Percentiles rank a stretch among this genome's conserved stretches.
phyloP scores from a whole-genome alignment of 768 basidiomycete genomes.

The Glaciozyma martinii region DNA sequence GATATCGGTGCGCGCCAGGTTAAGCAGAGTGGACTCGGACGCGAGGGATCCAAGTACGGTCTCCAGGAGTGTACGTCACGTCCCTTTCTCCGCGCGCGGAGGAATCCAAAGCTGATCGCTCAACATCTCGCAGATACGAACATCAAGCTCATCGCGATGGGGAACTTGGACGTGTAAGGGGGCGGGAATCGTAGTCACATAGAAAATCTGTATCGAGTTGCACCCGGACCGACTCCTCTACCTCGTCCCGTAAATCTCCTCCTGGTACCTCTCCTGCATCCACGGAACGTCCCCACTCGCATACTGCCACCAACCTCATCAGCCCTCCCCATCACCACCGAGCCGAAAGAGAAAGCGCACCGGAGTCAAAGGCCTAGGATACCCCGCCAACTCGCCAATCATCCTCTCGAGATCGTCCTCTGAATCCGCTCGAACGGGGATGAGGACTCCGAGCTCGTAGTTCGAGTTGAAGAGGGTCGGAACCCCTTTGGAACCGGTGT shows the following conservation, averaged over 20 bases:
- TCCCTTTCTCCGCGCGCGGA: not conserved
- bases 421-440: constrained; percentile 13
- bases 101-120: not conserved
- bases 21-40: constrained; percentile 71
- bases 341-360: not conserved
- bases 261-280: constrained; percentile 19
- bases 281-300: constrained; percentile 2
- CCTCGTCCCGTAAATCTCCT: not conserved
- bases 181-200: too few relatives aligned
- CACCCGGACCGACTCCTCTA: too few relatives aligned
- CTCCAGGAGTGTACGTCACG: constrained; percentile 42
- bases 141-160: constrained; percentile 24
- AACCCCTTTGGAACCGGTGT: not conserved
- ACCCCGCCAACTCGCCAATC: too few relatives aligned
- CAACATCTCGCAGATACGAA: constrained; percentile 1
- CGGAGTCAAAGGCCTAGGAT: too few relatives aligned
- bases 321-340: not conserved
- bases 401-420: constrained; percentile 22
- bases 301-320: constrained; percentile 1
- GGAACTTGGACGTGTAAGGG: constrained; percentile 7
- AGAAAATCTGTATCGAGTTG: too few relatives aligned
- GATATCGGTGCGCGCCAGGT: constrained; percentile 66
- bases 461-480: constrained; percentile 10
- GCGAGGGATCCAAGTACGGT: constrained; percentile 74
- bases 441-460: constrained; percentile 26